Evolutionary conservation across 371 early-diverging fungal genomes (phyloP).

Genomic region (Fennellomyces sp.): DNA sequence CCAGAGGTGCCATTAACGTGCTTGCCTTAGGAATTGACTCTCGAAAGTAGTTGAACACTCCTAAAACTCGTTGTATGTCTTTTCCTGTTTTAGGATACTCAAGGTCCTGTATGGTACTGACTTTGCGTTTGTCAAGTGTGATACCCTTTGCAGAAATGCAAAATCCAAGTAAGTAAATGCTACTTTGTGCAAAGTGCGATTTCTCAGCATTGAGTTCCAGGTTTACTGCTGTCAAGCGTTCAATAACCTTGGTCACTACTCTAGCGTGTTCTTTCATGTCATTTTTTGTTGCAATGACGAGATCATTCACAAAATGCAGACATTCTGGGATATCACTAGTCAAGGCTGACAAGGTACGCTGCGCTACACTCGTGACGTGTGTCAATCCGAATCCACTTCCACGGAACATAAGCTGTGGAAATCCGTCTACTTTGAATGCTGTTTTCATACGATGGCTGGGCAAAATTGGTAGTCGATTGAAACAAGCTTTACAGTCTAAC

Average conservation of each 20-base stretch:
- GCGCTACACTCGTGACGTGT: too few relatives aligned
- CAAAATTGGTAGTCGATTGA: too few relatives aligned
- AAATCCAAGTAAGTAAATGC: constrained; percentile 23
- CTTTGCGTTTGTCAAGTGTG: constrained; percentile 15
- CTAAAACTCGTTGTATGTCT: constrained; percentile 12
- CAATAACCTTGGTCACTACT: constrained; percentile 13
- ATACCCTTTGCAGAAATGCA: constrained; percentile 19
- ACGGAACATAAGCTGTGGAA: too few relatives aligned
- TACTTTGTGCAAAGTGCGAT: constrained; percentile 18
- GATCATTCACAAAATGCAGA: too few relatives aligned
- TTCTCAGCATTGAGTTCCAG: constrained; percentile 25
- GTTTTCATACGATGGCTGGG: too few relatives aligned
- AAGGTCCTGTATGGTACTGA: constrained; percentile 14
- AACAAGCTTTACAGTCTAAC: too few relatives aligned
- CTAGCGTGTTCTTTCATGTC: too few relatives aligned
- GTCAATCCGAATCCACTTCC: too few relatives aligned
- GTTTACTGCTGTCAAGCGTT: constrained; percentile 14
- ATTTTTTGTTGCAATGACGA: too few relatives aligned
- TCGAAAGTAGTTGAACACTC: background rate
- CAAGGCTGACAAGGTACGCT: too few relatives aligned
- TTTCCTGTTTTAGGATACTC: constrained; percentile 13
- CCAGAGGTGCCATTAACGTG: background rate
- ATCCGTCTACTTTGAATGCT: too few relatives aligned
- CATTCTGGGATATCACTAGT: too few relatives aligned
- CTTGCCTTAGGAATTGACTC: background rate